Conservation (phyloP, 2,329 filamentous ascomycete species). For the Rhinocladiella mackenziei region DNA sequence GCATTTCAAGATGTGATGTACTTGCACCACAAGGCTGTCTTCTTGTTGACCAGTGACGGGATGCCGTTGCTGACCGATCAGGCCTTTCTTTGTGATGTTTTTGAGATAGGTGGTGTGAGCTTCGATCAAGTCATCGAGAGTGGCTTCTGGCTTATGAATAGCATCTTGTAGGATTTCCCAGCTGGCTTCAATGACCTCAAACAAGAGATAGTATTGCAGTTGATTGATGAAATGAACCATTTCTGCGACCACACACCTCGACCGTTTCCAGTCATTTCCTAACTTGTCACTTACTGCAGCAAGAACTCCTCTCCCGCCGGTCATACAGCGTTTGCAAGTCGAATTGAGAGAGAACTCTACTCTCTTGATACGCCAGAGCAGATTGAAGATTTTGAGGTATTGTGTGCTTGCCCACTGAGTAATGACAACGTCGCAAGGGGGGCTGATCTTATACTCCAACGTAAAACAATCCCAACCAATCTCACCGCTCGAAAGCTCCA, state of each 20-base stretch:
- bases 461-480: constrained; percentile 99
- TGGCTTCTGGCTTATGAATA: constrained; percentile 79
- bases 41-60: constrained; percentile 53
- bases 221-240: constrained; percentile 99
- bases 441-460: constrained; percentile 95
- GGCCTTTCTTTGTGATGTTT: constrained; percentile 91
- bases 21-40: constrained; percentile 80
- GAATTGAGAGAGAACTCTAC: constrained; percentile 90
- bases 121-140: constrained; percentile 88
- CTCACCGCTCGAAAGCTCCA: constrained; percentile 91
- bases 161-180: constrained; percentile 87
- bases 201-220: constrained; percentile 96
- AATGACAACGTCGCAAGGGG: constrained; percentile 93
- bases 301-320: constrained; percentile 85
- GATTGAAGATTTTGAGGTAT: constrained; percentile 98
- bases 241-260: constrained; percentile 82
- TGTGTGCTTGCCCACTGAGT: constrained; percentile 93
- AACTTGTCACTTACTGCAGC: constrained; percentile 70
- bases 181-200: constrained; percentile 94
- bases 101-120: constrained; percentile 89
- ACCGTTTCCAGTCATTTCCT: constrained; percentile 80
- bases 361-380: constrained; percentile 95
- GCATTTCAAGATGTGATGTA: constrained; percentile 85
- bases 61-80: constrained; percentile 66
- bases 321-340: constrained; percentile 95